Percentiles rank a stretch among this genome's conserved stretches.
Conservation (phyloP, 495 filamentous ascomycete species). For the Hypoxylon crocopeplum region DNA sequence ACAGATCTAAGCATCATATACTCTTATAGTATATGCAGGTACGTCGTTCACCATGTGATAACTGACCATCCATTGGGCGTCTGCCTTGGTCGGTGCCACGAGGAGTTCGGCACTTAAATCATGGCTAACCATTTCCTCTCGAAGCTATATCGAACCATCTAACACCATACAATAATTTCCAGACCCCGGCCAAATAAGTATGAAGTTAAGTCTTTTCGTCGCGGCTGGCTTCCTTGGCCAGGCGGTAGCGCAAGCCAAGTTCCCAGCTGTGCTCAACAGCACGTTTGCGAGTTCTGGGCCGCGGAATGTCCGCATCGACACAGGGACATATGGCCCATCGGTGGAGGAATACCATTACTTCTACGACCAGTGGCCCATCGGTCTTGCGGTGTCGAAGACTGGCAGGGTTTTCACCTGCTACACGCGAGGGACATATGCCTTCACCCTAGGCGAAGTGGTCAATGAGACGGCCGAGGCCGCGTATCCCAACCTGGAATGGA, state of each 20-base stretch:
- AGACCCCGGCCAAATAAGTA: not conserved
- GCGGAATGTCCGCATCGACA: constrained; percentile 42
- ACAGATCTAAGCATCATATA: constrained; percentile 4
- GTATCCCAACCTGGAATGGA: constrained; percentile 44
- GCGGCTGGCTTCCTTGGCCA: not conserved
- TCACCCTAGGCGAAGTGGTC: constrained; percentile 45
- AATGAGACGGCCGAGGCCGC: constrained; percentile 46
- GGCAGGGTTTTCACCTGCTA: constrained; percentile 50
- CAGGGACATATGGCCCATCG: constrained; percentile 44
- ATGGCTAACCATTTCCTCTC: too few species aligned
- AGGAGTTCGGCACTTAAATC: too few species aligned
- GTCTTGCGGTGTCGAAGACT: constrained; percentile 42
- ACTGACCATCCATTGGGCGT: too few species aligned
- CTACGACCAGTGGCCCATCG: constrained; percentile 54
- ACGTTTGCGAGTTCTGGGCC: not conserved
- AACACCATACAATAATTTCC: too few species aligned
- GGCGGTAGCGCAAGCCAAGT: not conserved
- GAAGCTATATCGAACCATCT: too few species aligned
- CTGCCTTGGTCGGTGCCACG: too few species aligned
- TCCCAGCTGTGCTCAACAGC: constrained; percentile 6
- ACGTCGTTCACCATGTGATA: too few species aligned
- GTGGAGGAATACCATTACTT: constrained; percentile 51
- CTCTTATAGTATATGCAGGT: too few species aligned
- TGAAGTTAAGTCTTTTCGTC: not conserved
- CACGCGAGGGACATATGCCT: constrained; percentile 43